Conservation (phyloP, 305 asterid genomes). For the Solanum hybrid region DNA sequence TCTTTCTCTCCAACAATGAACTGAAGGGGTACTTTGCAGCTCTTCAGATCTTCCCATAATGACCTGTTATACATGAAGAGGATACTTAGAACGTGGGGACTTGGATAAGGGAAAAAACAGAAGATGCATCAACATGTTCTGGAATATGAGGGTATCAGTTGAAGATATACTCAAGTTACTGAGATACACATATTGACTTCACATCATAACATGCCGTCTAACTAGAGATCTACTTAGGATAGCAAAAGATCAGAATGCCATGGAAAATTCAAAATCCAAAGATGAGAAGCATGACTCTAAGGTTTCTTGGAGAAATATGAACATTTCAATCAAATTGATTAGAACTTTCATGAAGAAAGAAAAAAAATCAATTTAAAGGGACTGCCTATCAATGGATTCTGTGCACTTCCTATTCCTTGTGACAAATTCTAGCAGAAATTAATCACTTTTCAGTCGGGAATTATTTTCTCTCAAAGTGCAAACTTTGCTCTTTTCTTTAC, state of each 20-base stretch:
- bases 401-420: not conserved
- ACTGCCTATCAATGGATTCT: not conserved
- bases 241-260: not conserved
- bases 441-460: not conserved
- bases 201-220: not conserved
- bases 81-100: not conserved
- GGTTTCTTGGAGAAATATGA: not conserved
- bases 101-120: not conserved
- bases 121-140: not conserved
- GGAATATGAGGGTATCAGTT: not conserved
- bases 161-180: not conserved
- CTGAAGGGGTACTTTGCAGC: conserved; percentile 56
- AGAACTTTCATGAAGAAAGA: not conserved
- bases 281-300: not conserved
- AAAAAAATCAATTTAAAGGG: not conserved
- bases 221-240: not conserved
- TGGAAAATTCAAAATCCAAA: not conserved
- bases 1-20: conserved; percentile 80
- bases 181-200: not conserved
- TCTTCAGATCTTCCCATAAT: conserved; percentile 82
- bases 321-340: not conserved
- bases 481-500: not conserved
- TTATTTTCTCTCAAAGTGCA: not conserved
- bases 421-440: not conserved
- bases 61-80: conserved; percentile 28